Conservation (phyloP, 345 rosid genomes). For the Isatis tinctoria region DNA sequence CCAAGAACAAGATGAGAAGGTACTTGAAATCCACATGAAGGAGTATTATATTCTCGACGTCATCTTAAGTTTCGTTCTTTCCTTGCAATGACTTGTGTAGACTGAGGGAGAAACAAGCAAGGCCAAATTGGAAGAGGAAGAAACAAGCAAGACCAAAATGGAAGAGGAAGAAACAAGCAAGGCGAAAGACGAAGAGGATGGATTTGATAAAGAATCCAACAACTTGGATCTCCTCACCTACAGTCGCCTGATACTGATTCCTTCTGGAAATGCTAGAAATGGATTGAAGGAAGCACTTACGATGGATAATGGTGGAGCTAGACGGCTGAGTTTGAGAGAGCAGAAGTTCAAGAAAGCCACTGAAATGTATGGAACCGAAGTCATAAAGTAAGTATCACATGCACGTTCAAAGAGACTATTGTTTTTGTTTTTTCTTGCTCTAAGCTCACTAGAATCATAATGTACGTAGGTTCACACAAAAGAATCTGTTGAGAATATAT, state of each 20-base stretch:
- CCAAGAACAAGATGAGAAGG: constrained; percentile 37
- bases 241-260: constrained; percentile 52
- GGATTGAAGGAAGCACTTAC: constrained; percentile 42
- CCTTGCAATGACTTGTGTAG: constrained; percentile 28
- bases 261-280: constrained; percentile 56
- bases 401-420: background rate
- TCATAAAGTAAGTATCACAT: constrained; percentile 46
- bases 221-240: constrained; percentile 36
- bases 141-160: constrained; percentile 34
- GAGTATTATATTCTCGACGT: background rate
- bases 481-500: constrained; percentile 63
- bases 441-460: background rate
- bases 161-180: constrained; percentile 37
- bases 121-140: constrained; percentile 25
- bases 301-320: constrained; percentile 45
- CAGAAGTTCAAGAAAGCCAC: constrained; percentile 56
- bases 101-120: constrained; percentile 39
- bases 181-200: constrained; percentile 31
- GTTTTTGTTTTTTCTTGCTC: background rate
- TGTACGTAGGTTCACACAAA: constrained; percentile 69
- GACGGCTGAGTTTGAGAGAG: constrained; percentile 66
- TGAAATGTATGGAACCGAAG: constrained; percentile 45
- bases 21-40: background rate
- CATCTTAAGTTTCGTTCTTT: background rate
- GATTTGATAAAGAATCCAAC: constrained; percentile 26